Evolutionary conservation across 1,284 basidiomycete species (phyloP), one percentile per base, ranked within the genome.

Genomic region (Leccinum subrobustum): DNA sequence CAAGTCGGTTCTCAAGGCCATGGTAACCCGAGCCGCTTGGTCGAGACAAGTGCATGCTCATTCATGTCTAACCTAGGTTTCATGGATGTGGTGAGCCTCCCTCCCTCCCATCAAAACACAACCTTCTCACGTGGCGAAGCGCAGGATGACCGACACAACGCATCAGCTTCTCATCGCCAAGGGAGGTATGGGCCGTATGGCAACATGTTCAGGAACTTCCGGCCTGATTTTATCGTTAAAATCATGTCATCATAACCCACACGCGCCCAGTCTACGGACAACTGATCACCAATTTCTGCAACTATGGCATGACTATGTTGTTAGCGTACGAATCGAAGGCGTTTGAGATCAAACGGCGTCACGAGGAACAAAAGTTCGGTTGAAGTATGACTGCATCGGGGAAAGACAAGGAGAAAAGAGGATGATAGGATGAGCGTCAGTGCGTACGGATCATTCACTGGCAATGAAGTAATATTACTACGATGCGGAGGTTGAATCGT

Each of bases 101-200:
- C 42, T 12, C 52, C 6, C 4, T 47, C 37, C 44, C 42, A 42
- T 18, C 35, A 52, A 44, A 29, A 27, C 33, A 18, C 33, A 18
- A 23, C 11, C 23, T 29, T 29, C 51, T 66, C 27, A 68, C 8
- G 6, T 5, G 20, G 42, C 16, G 11, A 16, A 20, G 14, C 16
- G 6, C 29, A 67, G 66, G 66, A 47, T 70, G 12, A 37, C 33
- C 25, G 66, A 70, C 29, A 54, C 66, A 31, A 12, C 31, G 23
- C 66, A 67, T 35, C 66, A 67, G 18, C 11, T 68, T 64, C 60
- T 70, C 35, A 57, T 67, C 16, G 27, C 66, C 47, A 64, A 56
- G 37, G 66, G 64, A 64, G 66, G 27, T 27, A 27, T 27, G 27
- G 27, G 27, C 27, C 25, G 66, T 70, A 66, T 44, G 65, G 29